A percentile compares a stretch with the other conserved stretches of the same genome.
These are phyloP conservation scores for Pseudevernia furfuracea DNA, from an alignment of 495 filamentous ascomycete genomes.

Conservation along the genomic window DNA sequence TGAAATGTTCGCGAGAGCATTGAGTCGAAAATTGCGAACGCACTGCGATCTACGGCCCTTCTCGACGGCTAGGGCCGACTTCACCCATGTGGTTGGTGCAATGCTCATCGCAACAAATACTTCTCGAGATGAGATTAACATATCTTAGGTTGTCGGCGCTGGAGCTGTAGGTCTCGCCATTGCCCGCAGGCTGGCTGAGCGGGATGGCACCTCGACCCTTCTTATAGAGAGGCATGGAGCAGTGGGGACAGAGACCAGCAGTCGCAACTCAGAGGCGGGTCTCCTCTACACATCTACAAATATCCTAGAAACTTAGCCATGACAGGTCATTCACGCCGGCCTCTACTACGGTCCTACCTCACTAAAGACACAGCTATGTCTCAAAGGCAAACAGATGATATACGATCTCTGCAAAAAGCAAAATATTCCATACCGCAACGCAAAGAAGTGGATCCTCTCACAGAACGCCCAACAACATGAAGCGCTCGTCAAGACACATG, in stretches of 20 bases:
- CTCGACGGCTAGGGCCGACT: conserved; percentile 50
- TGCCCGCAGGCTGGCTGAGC: conserved; percentile 62
- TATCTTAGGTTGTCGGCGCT: conserved; percentile 67
- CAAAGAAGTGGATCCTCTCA: conserved; percentile 92
- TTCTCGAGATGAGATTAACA: conserved; percentile 12
- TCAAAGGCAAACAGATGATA: conserved; percentile 64
- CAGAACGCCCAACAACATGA: conserved; percentile 64
- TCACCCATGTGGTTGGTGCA: conserved; percentile 65
- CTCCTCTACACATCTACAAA: neutral
- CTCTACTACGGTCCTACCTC: conserved; percentile 76
- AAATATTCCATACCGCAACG: conserved; percentile 61
- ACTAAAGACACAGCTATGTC: conserved; percentile 79
- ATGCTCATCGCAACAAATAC: conserved; percentile 1
- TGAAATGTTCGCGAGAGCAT: conserved; percentile 19
- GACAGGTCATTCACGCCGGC: conserved; percentile 85
- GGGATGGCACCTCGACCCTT: conserved; percentile 58
- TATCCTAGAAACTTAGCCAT: neutral
- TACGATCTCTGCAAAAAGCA: conserved; percentile 67
- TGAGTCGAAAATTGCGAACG: conserved; percentile 9
- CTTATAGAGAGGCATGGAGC: conserved; percentile 72
- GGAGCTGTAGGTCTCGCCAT: conserved; percentile 91
- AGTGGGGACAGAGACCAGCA: conserved; percentile 85
- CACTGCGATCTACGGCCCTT: conserved; percentile 31
- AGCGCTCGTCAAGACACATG: conserved; percentile 57
- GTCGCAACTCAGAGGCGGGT: conserved; percentile 78